Conservation (phyloP, 768 basidiomycete species). For the Russula foetens region DNA sequence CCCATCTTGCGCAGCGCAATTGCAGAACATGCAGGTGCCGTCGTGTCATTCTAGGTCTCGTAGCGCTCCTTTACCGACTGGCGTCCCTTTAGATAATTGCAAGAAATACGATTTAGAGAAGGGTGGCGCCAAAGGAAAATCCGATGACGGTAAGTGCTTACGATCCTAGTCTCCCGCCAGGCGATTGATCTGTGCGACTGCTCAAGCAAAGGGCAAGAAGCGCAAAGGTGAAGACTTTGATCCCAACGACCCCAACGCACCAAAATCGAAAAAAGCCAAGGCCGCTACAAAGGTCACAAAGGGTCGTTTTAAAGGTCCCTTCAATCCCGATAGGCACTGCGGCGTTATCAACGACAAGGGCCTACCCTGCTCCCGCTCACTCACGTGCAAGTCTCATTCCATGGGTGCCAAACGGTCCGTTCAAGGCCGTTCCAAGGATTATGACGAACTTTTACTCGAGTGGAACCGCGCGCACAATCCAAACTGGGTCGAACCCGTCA, state of each 20-base stretch:
- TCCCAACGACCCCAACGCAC: constrained; percentile 52
- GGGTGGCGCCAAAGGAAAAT: constrained; percentile 52
- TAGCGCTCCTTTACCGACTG: background rate
- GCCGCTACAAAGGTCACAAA: constrained; percentile 64
- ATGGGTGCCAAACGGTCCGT: constrained; percentile 96
- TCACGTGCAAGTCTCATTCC: constrained; percentile 97
- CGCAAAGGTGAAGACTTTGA: constrained; percentile 71
- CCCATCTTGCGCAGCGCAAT: constrained; percentile 70
- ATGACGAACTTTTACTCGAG: constrained; percentile 83
- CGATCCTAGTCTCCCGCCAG: background rate
- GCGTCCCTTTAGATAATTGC: constrained; percentile 43
- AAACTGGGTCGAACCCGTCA: constrained; percentile 82
- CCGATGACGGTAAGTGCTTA: constrained; percentile 33
- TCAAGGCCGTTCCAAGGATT: constrained; percentile 70
- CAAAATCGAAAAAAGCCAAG: constrained; percentile 73
- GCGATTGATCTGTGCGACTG: constrained; percentile 7
- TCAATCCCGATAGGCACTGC: constrained; percentile 88
- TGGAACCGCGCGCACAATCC: constrained; percentile 88
- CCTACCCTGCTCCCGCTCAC: constrained; percentile 85
- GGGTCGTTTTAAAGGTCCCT: constrained; percentile 74
- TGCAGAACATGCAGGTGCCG: constrained; percentile 67
- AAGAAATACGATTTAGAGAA: constrained; percentile 47
- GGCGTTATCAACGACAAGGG: constrained; percentile 96
- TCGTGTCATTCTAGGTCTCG: background rate
- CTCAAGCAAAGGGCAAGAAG: constrained; percentile 57